A percentile compares a stretch with the other conserved stretches of the same genome.
These are phyloP conservation scores for Prunus padus DNA, from an alignment of 306 rosid genomes.

Conservation along the genomic window DNA sequence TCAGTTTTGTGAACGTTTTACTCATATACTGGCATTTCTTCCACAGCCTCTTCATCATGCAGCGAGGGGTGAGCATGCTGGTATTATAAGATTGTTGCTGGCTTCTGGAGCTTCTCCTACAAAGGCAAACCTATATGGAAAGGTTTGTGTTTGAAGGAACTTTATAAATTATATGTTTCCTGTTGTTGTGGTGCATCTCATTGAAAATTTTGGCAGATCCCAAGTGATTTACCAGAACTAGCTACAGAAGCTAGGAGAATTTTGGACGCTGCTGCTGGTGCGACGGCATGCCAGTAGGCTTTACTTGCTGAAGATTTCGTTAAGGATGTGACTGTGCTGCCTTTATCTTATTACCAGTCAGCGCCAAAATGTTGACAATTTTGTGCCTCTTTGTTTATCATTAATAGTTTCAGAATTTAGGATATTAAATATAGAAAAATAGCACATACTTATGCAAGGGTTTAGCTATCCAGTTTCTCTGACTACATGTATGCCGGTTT, in stretches of 20 bases:
- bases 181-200: slow-evolving; percentile 12
- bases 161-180: no score
- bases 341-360: slow-evolving; percentile 6
- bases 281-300: slow-evolving; percentile 33
- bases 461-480: not conserved
- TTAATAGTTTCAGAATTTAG: not conserved
- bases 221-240: slow-evolving; percentile 65
- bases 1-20: not conserved
- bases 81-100: slow-evolving; percentile 53
- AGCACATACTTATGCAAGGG: not conserved
- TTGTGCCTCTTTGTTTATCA: not conserved
- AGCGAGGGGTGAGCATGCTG: slow-evolving; percentile 85
- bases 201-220: slow-evolving; percentile 42
- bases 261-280: slow-evolving; percentile 51
- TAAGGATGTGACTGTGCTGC: not conserved
- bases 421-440: not conserved
- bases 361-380: not conserved
- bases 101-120: slow-evolving; percentile 67
- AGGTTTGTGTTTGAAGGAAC: slow-evolving; percentile 41
- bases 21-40: slow-evolving; percentile 23
- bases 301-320: slow-evolving; percentile 11
- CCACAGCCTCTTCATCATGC: slow-evolving; percentile 96
- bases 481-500: not conserved
- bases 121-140: slow-evolving; percentile 60
- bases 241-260: slow-evolving; percentile 64